Percentiles rank a stretch among this genome's conserved stretches.
phyloP scores from a whole-genome alignment of 2,329 filamentous ascomycete species.

The Paradendryphiella salina region DNA sequence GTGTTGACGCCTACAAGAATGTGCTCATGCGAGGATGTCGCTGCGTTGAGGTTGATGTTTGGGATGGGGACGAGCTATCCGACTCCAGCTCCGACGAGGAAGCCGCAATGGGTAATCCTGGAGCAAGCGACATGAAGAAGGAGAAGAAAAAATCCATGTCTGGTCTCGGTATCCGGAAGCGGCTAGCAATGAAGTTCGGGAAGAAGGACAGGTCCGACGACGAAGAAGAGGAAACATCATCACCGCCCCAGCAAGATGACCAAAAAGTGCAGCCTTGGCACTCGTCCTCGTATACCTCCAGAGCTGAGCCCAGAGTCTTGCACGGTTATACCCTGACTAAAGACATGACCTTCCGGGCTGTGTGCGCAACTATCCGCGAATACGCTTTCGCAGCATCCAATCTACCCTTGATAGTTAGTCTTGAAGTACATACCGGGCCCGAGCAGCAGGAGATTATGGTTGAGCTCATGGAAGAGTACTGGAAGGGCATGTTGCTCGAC shows the following conservation, averaged over 20 bases:
- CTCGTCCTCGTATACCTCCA: slow-evolving; percentile 32
- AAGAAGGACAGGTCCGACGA: slow-evolving; percentile 35
- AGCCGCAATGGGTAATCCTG: slow-evolving; percentile 24
- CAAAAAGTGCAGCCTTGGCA: slow-evolving; percentile 38
- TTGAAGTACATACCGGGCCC: slow-evolving; percentile 83
- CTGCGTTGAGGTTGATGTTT: slow-evolving; percentile 94
- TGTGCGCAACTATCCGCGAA: slow-evolving; percentile 78
- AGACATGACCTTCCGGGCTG: slow-evolving; percentile 83
- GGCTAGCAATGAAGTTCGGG: slow-evolving; percentile 40
- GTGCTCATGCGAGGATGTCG: slow-evolving; percentile 77
- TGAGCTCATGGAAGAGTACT: slow-evolving; percentile 87
- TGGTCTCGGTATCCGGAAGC: slow-evolving; percentile 40
- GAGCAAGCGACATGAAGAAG: slow-evolving; percentile 26
- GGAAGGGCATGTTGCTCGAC: slow-evolving; percentile 75
- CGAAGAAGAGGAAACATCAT: slow-evolving; percentile 12
- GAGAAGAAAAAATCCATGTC: slow-evolving; percentile 37
- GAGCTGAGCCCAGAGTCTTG: slow-evolving; percentile 74
- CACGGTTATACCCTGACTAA: slow-evolving; percentile 84
- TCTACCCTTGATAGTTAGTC: slow-evolving; percentile 84
- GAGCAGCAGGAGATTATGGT: slow-evolving; percentile 93
- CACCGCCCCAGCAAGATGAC: slow-evolving; percentile 13
- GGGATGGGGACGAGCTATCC: slow-evolving; percentile 68
- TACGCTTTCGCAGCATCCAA: slow-evolving; percentile 74
- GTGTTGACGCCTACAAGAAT: slow-evolving; percentile 75
- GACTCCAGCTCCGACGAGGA: slow-evolving; percentile 47